Evolutionary conservation across 306 rosid genomes (phyloP), one percentile per base, ranked within the genome.

Genomic region (Calophaca sinica): DNA sequence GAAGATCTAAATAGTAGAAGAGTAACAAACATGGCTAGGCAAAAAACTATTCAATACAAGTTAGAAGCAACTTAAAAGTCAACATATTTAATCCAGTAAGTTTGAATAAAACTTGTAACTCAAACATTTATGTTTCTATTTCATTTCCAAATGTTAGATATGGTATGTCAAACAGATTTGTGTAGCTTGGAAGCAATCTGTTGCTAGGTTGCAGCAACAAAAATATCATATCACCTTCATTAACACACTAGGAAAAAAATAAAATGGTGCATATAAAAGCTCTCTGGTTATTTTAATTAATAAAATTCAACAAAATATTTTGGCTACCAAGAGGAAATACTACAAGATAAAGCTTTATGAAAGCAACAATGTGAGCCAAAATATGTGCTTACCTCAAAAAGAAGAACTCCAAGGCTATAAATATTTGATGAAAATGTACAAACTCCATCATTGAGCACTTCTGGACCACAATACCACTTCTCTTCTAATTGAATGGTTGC

Each of bases 391-490:
- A 87, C 96, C 93, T 91, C 93, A 71, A 91, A 88, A 70, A 91
- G 87, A 50, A 91, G 88, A 79, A 88, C 78, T 42, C 96, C 96
- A 12, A 91, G 93, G 70, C 87, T 72, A 77, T 91, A 88, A 38
- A 91, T 80, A 80, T 88, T 88, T 61, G 94, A 88, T 36, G 90
- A 60, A 59, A 76, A 80, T 3, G 89, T 76, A 69, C 78, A 88
- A 62, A 53, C 42, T 76, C 81, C 81, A 28, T 55, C 81, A 35
- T 74, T 57, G 68, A 85, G 73, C 78, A 71, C 75, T 79, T 85
- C 96, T 32, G 91, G 90, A 84, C 93, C 73, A 35, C 79, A 71
- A 86, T 88, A 91, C 93, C 91, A 91, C 68, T 70, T 82, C 82
- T 85, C 80, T 72, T 91, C 92, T 72, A 87, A 72, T 71, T 82